A percentile compares a stretch with the other conserved stretches of the same genome.
phyloP scores from a whole-genome alignment of 805 yeast genomes.

The Suhomyces canberraensis region DNA sequence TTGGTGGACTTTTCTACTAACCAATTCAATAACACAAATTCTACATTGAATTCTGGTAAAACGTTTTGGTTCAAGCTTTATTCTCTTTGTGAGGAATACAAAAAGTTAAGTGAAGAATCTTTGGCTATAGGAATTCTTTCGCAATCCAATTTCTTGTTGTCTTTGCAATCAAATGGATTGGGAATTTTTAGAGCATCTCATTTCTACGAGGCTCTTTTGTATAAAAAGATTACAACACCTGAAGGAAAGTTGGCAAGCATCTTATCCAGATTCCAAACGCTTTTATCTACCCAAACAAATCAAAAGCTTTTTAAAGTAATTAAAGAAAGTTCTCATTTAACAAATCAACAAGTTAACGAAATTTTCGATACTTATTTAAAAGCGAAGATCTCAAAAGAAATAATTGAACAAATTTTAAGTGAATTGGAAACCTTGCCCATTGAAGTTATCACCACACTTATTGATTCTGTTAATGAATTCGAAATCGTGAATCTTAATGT shows the following conservation, averaged over 20 bases:
- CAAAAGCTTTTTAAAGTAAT: conserved; percentile 20
- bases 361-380: conserved; percentile 22
- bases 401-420: conserved; percentile 17
- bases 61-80: conserved; percentile 69
- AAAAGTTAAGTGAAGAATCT: conserved; percentile 57
- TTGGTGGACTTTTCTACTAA: background rate
- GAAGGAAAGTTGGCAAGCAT: conserved; percentile 18
- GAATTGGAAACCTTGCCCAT: conserved; percentile 27
- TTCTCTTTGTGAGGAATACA: conserved; percentile 68
- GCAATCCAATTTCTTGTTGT: conserved; percentile 13
- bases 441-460: conserved; percentile 19
- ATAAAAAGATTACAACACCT: conserved; percentile 5
- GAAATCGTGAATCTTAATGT: conserved; percentile 6
- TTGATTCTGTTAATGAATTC: conserved; percentile 11
- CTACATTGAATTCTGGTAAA: conserved; percentile 13
- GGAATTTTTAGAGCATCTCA: conserved; percentile 32
- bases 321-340: conserved; percentile 9
- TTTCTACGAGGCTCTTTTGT: conserved; percentile 24
- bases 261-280: conserved; percentile 18
- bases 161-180: conserved; percentile 32
- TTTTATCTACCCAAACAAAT: conserved; percentile 30
- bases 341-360: conserved; percentile 15
- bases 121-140: conserved; percentile 30
- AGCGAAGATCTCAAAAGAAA: conserved; percentile 24
- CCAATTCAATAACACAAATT: background rate